Evolutionary conservation across 2,329 filamentous ascomycete genomes (phyloP).

Genomic region (Aspergillus eucalypticola): DNA sequence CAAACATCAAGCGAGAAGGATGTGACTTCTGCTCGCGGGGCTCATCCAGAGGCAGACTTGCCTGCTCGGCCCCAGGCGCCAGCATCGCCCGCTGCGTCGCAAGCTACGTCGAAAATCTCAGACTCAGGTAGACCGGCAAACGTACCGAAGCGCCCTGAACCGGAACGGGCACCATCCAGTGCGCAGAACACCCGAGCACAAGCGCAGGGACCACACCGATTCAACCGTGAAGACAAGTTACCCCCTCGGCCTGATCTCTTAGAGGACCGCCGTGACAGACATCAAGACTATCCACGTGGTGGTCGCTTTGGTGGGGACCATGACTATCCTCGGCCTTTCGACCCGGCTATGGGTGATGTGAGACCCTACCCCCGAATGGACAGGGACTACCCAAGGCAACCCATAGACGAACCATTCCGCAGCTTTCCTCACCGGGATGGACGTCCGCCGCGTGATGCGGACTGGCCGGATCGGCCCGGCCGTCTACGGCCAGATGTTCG

Average conservation of each 20-base stretch:
- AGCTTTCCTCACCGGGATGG: constrained; percentile 38
- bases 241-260: constrained; percentile 42
- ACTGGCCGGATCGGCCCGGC: constrained; percentile 40
- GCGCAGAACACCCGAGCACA: constrained; percentile 33
- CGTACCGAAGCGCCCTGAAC: constrained; percentile 42
- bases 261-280: constrained; percentile 43
- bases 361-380: constrained; percentile 42
- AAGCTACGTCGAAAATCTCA: constrained; percentile 28
- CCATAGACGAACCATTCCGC: constrained; percentile 43
- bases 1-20: constrained; percentile 15
- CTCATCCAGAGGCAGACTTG: constrained; percentile 14
- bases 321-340: constrained; percentile 39
- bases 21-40: constrained; percentile 12
- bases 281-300: constrained; percentile 38
- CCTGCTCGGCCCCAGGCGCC: constrained; percentile 20
- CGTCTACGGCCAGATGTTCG: constrained; percentile 34
- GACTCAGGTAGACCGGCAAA: constrained; percentile 33
- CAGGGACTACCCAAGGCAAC: constrained; percentile 36
- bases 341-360: constrained; percentile 34
- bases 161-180: constrained; percentile 32
- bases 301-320: constrained; percentile 39
- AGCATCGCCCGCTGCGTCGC: constrained; percentile 25
- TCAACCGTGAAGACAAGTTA: constrained; percentile 40
- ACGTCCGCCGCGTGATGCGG: constrained; percentile 36
- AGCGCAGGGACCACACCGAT: constrained; percentile 40